phyloP scores from a whole-genome alignment of 2,329 filamentous ascomycete genomes.

The Botrytis squamosa region DNA sequence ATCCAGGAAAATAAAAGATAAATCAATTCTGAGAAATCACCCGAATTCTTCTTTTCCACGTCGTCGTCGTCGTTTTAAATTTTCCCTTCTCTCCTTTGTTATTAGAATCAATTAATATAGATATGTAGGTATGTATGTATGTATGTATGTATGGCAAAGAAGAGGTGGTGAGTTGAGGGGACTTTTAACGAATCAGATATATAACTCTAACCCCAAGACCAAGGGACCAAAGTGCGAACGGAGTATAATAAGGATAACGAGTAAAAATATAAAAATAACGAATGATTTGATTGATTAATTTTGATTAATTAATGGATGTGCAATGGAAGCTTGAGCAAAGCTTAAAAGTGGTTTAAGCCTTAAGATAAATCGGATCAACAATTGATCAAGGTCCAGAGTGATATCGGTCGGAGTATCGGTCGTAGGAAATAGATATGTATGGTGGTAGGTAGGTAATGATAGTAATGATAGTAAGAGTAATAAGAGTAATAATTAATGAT shows the following conservation, averaged over 20 bases:
- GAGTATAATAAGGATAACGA: not conserved
- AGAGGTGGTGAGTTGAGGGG: not conserved
- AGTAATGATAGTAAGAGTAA: too few relatives aligned
- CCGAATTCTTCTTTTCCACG: not conserved
- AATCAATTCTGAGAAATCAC: not conserved
- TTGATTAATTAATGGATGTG: not conserved
- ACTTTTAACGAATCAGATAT: not conserved
- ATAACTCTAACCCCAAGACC: not conserved
- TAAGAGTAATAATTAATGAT: not conserved
- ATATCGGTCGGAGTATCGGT: not conserved
- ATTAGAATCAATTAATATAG: not conserved
- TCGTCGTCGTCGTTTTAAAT: not conserved
- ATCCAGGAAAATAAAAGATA: too few relatives aligned
- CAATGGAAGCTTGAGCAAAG: not conserved
- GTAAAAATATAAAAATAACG: too few relatives aligned
- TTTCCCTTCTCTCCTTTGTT: not conserved
- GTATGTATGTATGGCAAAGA: not conserved
- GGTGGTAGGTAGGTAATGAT: not conserved
- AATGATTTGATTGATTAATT: not conserved
- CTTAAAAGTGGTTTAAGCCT: not conserved
- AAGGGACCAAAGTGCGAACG: not conserved
- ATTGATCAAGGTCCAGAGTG: not conserved
- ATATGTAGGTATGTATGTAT: too few relatives aligned
- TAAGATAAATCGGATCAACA: not conserved
- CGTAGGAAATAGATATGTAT: not conserved